phyloP scores from a whole-genome alignment of 176 grass and related monocot genomes.

The Zea mays region Zm-B73-REFERENCE-NAM-5.0 NC_050097.1:210226501-210227000 shows the following conservation, averaged over 20 bases:
- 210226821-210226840: neutral
- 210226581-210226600: conserved; percentile 72
- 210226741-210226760: neutral
- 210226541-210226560: conserved; percentile 70
- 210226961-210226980: too few relatives aligned
- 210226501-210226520: conserved; percentile 48
- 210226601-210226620: conserved; percentile 37
- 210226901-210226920: neutral
- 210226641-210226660: conserved; percentile 35
- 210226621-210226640: conserved; percentile 29
- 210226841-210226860: conserved; percentile 12
- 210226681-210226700: neutral
- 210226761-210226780: neutral
- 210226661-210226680: neutral
- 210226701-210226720: neutral
- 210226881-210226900: neutral
- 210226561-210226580: conserved; percentile 89
- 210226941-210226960: conserved; percentile 28
- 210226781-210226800: neutral
- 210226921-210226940: conserved; percentile 19
- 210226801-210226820: neutral
- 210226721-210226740: conserved; percentile 22
- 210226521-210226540: conserved; percentile 67
- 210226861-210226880: neutral
- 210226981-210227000: neutral